Conservation (phyloP, 768 basidiomycete genomes). For the Agrocybe praecox region DNA sequence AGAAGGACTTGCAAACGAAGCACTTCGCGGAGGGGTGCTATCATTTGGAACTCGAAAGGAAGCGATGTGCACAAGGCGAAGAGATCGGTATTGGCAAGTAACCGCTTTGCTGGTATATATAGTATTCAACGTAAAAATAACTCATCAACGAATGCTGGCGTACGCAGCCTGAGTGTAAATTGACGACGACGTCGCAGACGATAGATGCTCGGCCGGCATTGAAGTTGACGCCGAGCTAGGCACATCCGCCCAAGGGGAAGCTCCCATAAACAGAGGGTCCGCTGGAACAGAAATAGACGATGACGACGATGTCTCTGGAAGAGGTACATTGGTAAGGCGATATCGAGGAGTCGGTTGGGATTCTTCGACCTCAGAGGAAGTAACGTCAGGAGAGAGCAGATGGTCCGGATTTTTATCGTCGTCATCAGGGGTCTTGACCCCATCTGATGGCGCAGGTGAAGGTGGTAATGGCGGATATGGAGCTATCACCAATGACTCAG, state of each 20-base stretch:
- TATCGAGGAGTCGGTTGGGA: conserved; percentile 18
- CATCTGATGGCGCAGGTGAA: conserved; percentile 19
- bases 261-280: conserved; percentile 1
- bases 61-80: too few relatives aligned
- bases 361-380: conserved; percentile 11
- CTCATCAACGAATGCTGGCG: neutral
- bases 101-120: too few relatives aligned
- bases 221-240: neutral
- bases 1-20: too few relatives aligned
- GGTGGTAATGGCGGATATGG: conserved; percentile 25
- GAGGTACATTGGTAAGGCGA: neutral
- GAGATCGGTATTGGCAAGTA: too few relatives aligned
- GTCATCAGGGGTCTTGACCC: neutral
- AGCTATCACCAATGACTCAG: conserved; percentile 22
- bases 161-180: neutral
- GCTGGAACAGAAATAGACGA: neutral
- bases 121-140: too few relatives aligned
- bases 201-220: neutral
- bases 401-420: neutral
- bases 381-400: neutral
- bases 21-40: too few relatives aligned
- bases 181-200: neutral
- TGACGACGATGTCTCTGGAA: neutral
- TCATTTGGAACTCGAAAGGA: too few relatives aligned
- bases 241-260: conserved; percentile 10